These are phyloP conservation scores for Aspergillus floridensis DNA, from an alignment of 2,329 filamentous ascomycete species.

Conservation along the genomic window DNA sequence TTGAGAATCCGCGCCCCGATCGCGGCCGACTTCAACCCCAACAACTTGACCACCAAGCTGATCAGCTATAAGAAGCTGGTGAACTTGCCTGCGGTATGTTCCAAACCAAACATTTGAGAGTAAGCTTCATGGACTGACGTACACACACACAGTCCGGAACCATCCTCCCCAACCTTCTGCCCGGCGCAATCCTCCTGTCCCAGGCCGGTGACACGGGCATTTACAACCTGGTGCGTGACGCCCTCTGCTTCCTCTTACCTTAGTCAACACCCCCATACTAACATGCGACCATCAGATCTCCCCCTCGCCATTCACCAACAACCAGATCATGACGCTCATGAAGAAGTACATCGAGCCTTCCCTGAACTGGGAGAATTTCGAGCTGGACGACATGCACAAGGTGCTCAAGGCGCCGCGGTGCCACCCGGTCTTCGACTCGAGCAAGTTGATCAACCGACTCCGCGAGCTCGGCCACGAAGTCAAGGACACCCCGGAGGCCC, in stretches of 20 bases:
- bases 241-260: neutral
- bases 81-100: conserved; percentile 3
- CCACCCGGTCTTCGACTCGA: neutral
- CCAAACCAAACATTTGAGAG: neutral
- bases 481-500: no score
- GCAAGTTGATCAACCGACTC: no score
- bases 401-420: neutral
- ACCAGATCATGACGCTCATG: neutral
- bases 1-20: conserved; percentile 5
- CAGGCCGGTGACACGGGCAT: neutral
- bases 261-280: neutral
- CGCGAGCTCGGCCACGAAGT: no score
- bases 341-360: conserved; percentile 1
- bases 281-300: neutral
- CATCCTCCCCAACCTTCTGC: neutral
- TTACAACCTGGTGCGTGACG: neutral
- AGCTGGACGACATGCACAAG: neutral
- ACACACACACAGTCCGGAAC: neutral
- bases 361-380: neutral
- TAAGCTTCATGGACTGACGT: neutral
- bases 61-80: conserved; percentile 5
- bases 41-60: conserved; percentile 3
- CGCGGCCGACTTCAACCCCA: conserved; percentile 6
- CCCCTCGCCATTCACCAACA: neutral
- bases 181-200: neutral